Base-by-base conservation (phyloP, 345 rosid species). In the Eucalyptus guilfoylei region DNA sequence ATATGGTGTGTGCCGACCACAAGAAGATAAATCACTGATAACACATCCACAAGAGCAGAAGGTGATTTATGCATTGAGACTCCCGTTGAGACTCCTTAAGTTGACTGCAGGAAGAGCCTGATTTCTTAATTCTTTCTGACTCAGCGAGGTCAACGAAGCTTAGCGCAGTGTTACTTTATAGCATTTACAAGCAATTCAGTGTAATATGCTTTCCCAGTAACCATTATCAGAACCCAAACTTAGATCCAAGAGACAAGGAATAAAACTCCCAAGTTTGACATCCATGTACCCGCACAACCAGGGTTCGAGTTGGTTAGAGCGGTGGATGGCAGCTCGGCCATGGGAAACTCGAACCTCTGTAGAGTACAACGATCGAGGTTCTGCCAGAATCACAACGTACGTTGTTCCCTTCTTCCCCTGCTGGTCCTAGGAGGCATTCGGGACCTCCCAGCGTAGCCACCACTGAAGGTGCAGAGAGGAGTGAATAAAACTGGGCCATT, bases 271-370 rank as follows among this genome's bases (percentile, higher is more conserved):
- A 95, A 87, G 89, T 50, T 95, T 30, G 91, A 95, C 95, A 89
- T 94, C 94, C 89, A 90, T 95, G 97, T 96, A 94, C 91, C 96
- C 96, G 1, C 93, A 92, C 90, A 96, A 94, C 89, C 98, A 98
- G 98, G 99, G 99, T 44, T 98, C 98, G 98, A 98, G 98, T 88
- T 98, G 99, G 99, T 94, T 97, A 92, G 99, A 98, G 90, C 93
- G 97, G 52, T 95, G 98, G 98, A 96, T 95, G 97, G 97, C 97
- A 60, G 93, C 96, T 30, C 88, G 96, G 86, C 98, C 97, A 54
- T 95, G 97, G 95, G 98, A 96, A 88, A 92, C 87, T 89, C 90
- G 88, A 80, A 88, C 94, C 92, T 50, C 90, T 30, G 88, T 81
- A 76, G 96, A 95, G 37, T 92, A 87, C 87, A 92, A 89, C 88